phyloP scores from a whole-genome alignment of 148 eudicot species.

The Amaranthus palmeri region DNA sequence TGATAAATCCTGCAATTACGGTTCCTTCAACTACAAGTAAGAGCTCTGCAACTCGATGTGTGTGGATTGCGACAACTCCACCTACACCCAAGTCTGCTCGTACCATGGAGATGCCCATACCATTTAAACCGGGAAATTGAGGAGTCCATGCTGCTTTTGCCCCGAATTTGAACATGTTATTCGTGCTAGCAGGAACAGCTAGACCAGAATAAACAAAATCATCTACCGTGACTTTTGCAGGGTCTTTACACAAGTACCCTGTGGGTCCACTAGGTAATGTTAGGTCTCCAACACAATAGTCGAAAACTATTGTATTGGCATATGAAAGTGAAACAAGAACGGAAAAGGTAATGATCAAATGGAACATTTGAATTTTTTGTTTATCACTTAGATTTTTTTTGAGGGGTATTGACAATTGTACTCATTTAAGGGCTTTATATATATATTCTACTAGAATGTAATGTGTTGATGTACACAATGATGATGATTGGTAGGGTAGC shows the following conservation, averaged over 20 bases:
- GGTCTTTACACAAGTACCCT: constrained; percentile 15
- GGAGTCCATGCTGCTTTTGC: neutral
- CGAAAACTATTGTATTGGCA: neutral
- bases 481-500: no score
- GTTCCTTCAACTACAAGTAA: constrained; percentile 3
- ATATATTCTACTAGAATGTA: no score
- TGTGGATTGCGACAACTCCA: constrained; percentile 13
- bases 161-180: constrained; percentile 3
- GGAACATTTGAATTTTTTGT: no score
- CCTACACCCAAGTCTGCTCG: constrained; percentile 7
- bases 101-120: constrained; percentile 14
- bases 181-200: neutral
- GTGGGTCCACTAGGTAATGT: constrained; percentile 6
- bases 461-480: no score
- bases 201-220: constrained; percentile 13
- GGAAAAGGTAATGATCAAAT: no score
- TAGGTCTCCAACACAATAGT: constrained; percentile 12
- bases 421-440: no score
- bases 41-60: constrained; percentile 11
- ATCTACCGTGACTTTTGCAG: constrained; percentile 4
- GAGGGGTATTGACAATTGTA: no score
- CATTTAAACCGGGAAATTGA: constrained; percentile 12
- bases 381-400: no score
- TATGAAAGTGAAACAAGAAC: neutral
- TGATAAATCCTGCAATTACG: constrained; percentile 1